A percentile compares a stretch with the other conserved stretches of the same genome.
Conservation (phyloP, 116 monocot species). For the Trichopus zeylanicus region DNA sequence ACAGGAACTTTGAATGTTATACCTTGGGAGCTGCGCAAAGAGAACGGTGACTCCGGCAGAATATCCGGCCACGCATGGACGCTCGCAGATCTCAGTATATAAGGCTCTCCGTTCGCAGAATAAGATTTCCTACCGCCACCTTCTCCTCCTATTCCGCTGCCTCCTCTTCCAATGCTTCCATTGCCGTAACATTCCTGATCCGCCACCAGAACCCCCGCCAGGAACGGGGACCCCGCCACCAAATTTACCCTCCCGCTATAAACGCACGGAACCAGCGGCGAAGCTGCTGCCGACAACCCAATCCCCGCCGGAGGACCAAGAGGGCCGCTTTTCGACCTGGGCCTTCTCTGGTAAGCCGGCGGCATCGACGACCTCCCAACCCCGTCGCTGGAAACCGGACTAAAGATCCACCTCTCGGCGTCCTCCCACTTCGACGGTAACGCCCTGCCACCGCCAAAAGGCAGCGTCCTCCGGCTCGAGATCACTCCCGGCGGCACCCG, state of each 20-base stretch:
- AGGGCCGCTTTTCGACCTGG: slow-evolving; percentile 89
- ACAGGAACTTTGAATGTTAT: slow-evolving; percentile 15
- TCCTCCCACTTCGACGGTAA: slow-evolving; percentile 99
- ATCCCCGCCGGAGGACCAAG: slow-evolving; percentile 36
- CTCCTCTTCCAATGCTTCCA: slow-evolving; percentile 5
- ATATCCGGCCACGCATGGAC: slow-evolving; percentile 52
- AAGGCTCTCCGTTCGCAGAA: slow-evolving; percentile 34
- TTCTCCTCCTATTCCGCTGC: not conserved
- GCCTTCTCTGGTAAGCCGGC: slow-evolving; percentile 39
- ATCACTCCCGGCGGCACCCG: slow-evolving; percentile 44
- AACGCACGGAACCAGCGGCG: slow-evolving; percentile 46
- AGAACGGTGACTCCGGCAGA: slow-evolving; percentile 27
- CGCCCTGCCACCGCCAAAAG: slow-evolving; percentile 53
- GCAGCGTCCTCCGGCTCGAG: slow-evolving; percentile 36
- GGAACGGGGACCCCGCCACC: slow-evolving; percentile 40
- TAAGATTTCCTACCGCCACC: slow-evolving; percentile 16
- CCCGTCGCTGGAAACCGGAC: slow-evolving; percentile 57
- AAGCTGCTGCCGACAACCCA: slow-evolving; percentile 16
- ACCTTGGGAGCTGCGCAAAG: slow-evolving; percentile 36
- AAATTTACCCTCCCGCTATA: slow-evolving; percentile 48
- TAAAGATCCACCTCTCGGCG: slow-evolving; percentile 98
- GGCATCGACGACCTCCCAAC: slow-evolving; percentile 23
- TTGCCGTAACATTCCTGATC: slow-evolving; percentile 21
- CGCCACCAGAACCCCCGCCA: slow-evolving; percentile 56
- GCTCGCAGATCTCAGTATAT: slow-evolving; percentile 35